A percentile compares a stretch with the other conserved stretches of the same genome.
Evolutionary conservation across 805 yeast species (phyloP).

Genomic region (Ogataea nonfermentans): DNA sequence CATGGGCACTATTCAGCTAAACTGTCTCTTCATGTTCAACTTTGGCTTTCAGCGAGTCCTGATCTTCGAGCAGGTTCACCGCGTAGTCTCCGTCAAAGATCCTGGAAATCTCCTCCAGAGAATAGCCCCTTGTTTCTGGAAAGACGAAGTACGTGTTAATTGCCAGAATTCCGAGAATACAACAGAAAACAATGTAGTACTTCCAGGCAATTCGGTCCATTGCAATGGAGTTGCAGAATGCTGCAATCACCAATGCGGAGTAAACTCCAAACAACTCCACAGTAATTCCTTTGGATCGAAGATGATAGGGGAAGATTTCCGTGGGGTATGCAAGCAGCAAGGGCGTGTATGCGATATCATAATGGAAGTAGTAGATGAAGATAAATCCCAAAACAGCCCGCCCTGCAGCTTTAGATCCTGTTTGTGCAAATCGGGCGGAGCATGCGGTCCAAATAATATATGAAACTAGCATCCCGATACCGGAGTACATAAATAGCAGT

Average conservation of each 20-base stretch:
- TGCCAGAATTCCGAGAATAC: slow-evolving; percentile 28
- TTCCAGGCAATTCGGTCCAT: slow-evolving; percentile 40
- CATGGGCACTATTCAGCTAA: not conserved
- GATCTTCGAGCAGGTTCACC: slow-evolving; percentile 3
- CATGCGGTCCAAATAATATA: slow-evolving; percentile 46
- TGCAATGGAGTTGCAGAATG: slow-evolving; percentile 36
- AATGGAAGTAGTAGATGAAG: slow-evolving; percentile 35
- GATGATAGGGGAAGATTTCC: slow-evolving; percentile 54
- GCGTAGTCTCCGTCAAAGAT: slow-evolving; percentile 39
- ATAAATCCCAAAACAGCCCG: slow-evolving; percentile 23
- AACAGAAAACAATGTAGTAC: slow-evolving; percentile 37
- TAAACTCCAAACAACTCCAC: slow-evolving; percentile 17
- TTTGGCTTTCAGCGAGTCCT: slow-evolving; percentile 10
- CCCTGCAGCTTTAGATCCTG: slow-evolving; percentile 22
- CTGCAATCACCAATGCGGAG: slow-evolving; percentile 21
- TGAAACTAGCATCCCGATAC: slow-evolving; percentile 37
- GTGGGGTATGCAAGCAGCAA: slow-evolving; percentile 43
- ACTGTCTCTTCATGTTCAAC: slow-evolving; percentile 16
- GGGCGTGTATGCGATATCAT: slow-evolving; percentile 46
- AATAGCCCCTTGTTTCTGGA: slow-evolving; percentile 46
- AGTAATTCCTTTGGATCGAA: slow-evolving; percentile 65
- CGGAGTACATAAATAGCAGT: slow-evolving; percentile 35
- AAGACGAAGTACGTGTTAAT: slow-evolving; percentile 35
- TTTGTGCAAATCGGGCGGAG: slow-evolving; percentile 38
- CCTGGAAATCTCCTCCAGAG: slow-evolving; percentile 41